Conservation (phyloP, 129 eudicot species). For the Ambrosia artemisiifolia region DNA sequence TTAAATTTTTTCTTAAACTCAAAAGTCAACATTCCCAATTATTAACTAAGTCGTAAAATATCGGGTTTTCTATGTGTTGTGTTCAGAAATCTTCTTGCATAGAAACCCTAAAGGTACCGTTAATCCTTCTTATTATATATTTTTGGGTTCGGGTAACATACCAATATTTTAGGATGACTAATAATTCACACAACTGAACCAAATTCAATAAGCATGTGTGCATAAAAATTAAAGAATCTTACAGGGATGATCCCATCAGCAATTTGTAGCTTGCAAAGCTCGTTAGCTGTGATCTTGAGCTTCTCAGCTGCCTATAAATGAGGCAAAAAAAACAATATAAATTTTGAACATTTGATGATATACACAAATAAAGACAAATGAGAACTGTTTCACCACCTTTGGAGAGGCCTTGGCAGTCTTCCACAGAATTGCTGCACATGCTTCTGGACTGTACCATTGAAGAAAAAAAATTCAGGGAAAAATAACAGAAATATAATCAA, state of each 20-base stretch:
- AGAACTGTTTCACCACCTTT: constrained; percentile 44
- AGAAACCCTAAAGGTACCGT: neutral
- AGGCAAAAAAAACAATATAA: constrained; percentile 9
- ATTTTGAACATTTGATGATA: neutral
- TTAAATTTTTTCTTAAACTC: neutral
- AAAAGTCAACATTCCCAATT: neutral
- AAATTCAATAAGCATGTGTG: neutral
- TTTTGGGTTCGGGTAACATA: neutral
- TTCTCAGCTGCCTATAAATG: constrained; percentile 78
- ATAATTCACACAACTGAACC: neutral
- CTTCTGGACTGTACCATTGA: constrained; percentile 66
- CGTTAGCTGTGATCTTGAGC: constrained; percentile 83
- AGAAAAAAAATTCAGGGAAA: neutral
- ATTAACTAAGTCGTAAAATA: neutral
- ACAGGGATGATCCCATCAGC: constrained; percentile 78
- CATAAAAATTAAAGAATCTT: constrained; percentile 3
- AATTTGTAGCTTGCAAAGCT: constrained; percentile 61
- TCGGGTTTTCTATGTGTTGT: neutral
- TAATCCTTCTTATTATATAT: neutral
- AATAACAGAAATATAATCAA: neutral
- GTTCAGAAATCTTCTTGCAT: constrained; percentile 1
- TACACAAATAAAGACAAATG: neutral
- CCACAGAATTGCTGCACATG: constrained; percentile 94
- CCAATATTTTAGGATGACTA: neutral
- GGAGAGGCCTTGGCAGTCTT: constrained; percentile 81